Conservation (phyloP, 2,329 filamentous ascomycete species). For the Venturia asperata region DNA sequence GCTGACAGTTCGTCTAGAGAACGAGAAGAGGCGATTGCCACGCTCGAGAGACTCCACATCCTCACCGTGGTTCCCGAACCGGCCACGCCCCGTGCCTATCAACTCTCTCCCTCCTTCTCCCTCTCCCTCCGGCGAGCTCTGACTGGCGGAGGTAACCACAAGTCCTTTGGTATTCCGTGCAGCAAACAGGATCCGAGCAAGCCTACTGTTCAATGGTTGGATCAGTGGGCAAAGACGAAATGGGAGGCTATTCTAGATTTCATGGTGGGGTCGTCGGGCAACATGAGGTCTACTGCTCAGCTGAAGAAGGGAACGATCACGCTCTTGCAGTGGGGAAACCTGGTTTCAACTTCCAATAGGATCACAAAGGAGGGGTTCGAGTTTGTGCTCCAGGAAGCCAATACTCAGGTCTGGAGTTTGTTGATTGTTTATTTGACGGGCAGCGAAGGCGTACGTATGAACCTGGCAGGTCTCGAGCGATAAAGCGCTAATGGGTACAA, state of each 20-base stretch:
- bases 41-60: conserved; percentile 81
- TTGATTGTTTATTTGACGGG: conserved; percentile 89
- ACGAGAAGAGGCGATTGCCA: conserved; percentile 74
- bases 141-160: conserved; percentile 75
- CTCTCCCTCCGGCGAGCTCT: conserved; percentile 77
- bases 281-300: conserved; percentile 22
- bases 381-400: conserved; percentile 89
- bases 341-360: conserved; percentile 54
- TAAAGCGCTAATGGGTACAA: conserved; percentile 17
- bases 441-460: conserved; percentile 50
- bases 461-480: not conserved
- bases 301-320: conserved; percentile 69
- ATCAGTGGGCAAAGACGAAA: conserved; percentile 76
- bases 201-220: conserved; percentile 66
- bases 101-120: conserved; percentile 74
- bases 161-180: conserved; percentile 86
- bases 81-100: conserved; percentile 62
- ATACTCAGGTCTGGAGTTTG: conserved; percentile 94
- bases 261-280: conserved; percentile 62
- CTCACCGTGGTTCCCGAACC: conserved; percentile 50
- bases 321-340: conserved; percentile 69
- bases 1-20: conserved; percentile 45
- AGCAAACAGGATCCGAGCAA: conserved; percentile 48
- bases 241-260: conserved; percentile 97
- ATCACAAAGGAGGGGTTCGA: conserved; percentile 94